Base-by-base conservation (phyloP, 2,329 filamentous ascomycete species). In the Nothopassalora personata region DNA sequence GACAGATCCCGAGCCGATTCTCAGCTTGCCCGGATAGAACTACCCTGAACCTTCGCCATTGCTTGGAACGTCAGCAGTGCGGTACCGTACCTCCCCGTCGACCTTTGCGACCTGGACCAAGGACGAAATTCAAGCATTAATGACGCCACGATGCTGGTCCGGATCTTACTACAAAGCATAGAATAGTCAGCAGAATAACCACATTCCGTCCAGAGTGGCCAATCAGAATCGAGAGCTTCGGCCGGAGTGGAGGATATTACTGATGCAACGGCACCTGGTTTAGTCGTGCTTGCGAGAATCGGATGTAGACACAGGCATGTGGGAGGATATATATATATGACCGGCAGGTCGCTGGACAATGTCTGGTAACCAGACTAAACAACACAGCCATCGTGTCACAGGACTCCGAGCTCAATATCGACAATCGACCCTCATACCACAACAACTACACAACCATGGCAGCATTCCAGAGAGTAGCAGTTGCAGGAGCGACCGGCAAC, bases 401-500 rank as follows among this genome's bases (percentile, higher is more conserved):
- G 8, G 5, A 34, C 31, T 34, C 31, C 31, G 7, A 43, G 9
- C n/a, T 36, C 27, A 39, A 33, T 11, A 5, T 31, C 19, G 4
- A 39, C 15, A 6, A 53, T n/a, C 27, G n/a, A 28, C 34, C 39
- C 5, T n/a, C n/a, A 8, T 13, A 19, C 23, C 31, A 15, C 34
- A 43, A 8, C 39, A 18, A 43, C 13, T 1, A 43, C 18, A 34
- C 27, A 43, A 65, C 53, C 46, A 60, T 60, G 58, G 1, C 54
- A 55, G 58, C 45, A 28, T 65, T 57, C 50, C 54, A 70, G 33
- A 64, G 63, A 46, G 69, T 74, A n/a, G 70, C 73, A 49, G 60
- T 74, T 6, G 66, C 64, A 10, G 68, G 71, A 36, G 70, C 72
- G 19, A 68, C 68, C 10, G 77, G 78, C 36, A 77, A 76, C 56